A percentile compares a stretch with the other conserved stretches of the same genome.
These are phyloP conservation scores for Orbilia ellipsospora DNA, from an alignment of 2,329 filamentous ascomycete species.

Conservation along the genomic window DNA sequence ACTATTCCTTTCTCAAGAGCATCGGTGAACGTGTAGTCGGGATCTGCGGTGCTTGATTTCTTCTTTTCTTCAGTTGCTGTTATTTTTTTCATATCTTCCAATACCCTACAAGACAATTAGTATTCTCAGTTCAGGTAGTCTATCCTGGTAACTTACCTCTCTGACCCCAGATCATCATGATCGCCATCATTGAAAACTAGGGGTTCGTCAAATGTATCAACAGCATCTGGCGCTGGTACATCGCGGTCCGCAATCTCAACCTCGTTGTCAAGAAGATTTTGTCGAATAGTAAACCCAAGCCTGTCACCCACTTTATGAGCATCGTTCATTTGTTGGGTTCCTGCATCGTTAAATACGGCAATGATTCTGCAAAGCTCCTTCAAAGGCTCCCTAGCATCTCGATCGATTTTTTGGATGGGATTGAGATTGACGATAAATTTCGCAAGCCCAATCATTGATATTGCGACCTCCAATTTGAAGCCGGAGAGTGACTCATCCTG, in stretches of 20 bases:
- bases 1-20: background rate
- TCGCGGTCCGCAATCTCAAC: conserved; percentile 39
- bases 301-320: conserved; percentile 26
- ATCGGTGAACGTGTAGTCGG: background rate
- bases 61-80: background rate
- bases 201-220: conserved; percentile 4
- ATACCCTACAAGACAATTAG: background rate
- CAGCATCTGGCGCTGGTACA: background rate
- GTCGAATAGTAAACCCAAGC: conserved; percentile 20
- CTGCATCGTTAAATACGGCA: conserved; percentile 10
- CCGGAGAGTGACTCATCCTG: background rate
- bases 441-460: background rate
- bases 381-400: background rate
- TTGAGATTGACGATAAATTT: conserved; percentile 28
- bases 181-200: conserved; percentile 23
- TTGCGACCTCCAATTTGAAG: background rate
- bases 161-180: background rate
- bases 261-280: conserved; percentile 2
- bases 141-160: background rate
- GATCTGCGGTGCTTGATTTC: no score
- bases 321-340: conserved; percentile 9
- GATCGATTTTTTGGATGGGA: conserved; percentile 28
- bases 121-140: background rate
- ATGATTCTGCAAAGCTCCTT: conserved; percentile 7
- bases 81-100: background rate